Evolutionary conservation across 805 yeast genomes (phyloP).

Genomic region (Suhomyces sp.): DNA sequence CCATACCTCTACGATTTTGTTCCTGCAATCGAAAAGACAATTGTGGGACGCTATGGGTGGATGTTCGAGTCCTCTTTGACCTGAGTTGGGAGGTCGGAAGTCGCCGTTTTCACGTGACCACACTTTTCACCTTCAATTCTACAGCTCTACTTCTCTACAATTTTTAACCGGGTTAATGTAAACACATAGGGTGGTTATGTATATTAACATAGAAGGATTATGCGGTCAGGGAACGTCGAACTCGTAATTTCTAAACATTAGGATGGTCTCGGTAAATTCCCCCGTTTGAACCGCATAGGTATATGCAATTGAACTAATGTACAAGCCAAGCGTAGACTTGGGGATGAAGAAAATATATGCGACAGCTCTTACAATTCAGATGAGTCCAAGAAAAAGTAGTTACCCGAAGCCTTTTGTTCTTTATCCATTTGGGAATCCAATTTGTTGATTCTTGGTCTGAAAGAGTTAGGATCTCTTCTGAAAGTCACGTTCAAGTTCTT

Average conservation of each 20-base stretch:
- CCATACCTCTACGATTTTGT: not conserved
- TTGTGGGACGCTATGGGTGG: not conserved
- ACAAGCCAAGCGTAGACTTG: slow-evolving; percentile 2
- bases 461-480: slow-evolving; percentile 98
- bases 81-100: not conserved
- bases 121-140: no score
- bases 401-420: slow-evolving; percentile 90
- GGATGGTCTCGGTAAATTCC: not conserved
- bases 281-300: slow-evolving; percentile 1
- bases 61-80: not conserved
- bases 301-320: slow-evolving; percentile 12
- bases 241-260: slow-evolving; percentile 2
- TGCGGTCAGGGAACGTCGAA: slow-evolving; percentile 12
- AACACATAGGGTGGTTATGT: no score
- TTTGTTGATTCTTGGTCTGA: slow-evolving; percentile 98
- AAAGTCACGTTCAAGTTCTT: slow-evolving; percentile 96
- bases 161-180: no score
- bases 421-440: slow-evolving; percentile 98
- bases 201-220: not conserved
- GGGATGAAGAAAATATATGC: not conserved
- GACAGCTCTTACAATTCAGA: slow-evolving; percentile 26
- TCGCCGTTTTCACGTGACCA: not conserved
- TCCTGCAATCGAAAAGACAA: no score
- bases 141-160: no score
- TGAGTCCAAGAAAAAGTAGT: slow-evolving; percentile 92